Percentiles rank a stretch among this genome's conserved stretches.
Evolutionary conservation across 2,329 filamentous ascomycete species (phyloP).

Genomic region (Colletotrichum sojae): DNA sequence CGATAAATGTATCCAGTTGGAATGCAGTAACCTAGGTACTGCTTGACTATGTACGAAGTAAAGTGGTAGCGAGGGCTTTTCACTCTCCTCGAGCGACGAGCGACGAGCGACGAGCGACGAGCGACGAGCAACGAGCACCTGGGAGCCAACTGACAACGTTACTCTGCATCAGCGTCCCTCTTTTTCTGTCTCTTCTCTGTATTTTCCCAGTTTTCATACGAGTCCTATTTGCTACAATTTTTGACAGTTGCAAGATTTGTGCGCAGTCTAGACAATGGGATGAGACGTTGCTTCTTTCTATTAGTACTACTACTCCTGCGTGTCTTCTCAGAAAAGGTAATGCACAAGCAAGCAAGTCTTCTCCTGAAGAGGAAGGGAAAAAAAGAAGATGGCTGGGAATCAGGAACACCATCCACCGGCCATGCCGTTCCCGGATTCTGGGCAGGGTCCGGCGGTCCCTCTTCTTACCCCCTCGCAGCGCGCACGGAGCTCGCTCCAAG

Average conservation of each 20-base stretch:
- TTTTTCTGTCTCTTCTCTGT: neutral
- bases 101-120: neutral
- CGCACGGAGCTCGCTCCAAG: neutral
- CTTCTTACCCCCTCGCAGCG: neutral
- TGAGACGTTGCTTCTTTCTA: neutral
- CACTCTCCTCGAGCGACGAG: too few relatives aligned
- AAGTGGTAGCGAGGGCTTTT: constrained; percentile 12
- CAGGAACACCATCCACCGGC: neutral
- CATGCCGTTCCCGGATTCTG: constrained; percentile 5
- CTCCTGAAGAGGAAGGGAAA: too few relatives aligned
- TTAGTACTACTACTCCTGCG: too few relatives aligned
- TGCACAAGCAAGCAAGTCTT: too few relatives aligned
- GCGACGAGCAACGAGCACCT: neutral
- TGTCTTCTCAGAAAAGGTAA: neutral
- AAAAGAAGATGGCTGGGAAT: constrained; percentile 31
- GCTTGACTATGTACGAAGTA: too few relatives aligned
- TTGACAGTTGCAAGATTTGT: neutral
- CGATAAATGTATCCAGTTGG: neutral
- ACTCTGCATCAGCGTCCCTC: neutral
- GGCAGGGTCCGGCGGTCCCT: constrained; percentile 4
- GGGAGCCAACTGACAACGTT: constrained; percentile 2
- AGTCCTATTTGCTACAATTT: neutral
- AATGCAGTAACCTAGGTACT: too few relatives aligned
- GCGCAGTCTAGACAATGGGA: neutral
- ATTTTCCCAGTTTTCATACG: neutral